Conservation (phyloP, 106 monocot species). For the Cymbidium sinense region DNA sequence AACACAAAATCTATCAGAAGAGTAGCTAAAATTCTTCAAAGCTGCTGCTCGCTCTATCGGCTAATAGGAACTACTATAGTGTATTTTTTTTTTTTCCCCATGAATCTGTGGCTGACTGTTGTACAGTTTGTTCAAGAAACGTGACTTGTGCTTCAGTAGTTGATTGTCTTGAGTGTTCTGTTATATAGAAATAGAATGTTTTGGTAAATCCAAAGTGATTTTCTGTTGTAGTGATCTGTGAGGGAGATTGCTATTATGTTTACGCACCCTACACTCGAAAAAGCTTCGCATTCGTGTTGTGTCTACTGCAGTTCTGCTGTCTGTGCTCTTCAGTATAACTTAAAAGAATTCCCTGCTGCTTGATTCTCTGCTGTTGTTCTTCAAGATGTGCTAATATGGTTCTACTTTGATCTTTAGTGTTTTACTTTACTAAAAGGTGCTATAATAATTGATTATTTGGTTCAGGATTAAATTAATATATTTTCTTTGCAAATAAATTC, state of each 20-base stretch:
- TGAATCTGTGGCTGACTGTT: not conserved
- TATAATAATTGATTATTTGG: no score
- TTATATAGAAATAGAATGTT: conserved; percentile 2
- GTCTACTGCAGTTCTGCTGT: not conserved
- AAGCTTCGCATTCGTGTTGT: not conserved
- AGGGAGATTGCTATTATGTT: not conserved
- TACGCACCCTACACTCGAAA: not conserved
- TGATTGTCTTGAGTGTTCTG: not conserved
- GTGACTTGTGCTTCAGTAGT: not conserved
- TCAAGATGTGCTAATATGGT: no score
- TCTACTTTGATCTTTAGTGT: no score
- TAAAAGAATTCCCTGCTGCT: no score
- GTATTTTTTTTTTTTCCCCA: not conserved
- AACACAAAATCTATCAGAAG: not conserved
- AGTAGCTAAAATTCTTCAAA: not conserved
- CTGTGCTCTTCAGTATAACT: not conserved
- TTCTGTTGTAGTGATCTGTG: no score
- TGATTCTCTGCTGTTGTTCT: not conserved
- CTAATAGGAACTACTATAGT: no score
- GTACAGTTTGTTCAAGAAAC: not conserved
- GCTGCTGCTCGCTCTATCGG: not conserved
- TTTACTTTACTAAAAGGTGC: no score
- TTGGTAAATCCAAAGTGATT: no score
- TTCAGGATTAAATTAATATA: no score
- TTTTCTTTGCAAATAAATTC: no score